Base-by-base conservation (phyloP, 2,329 filamentous ascomycete genomes). In the Ciborinia camelliae region DNA sequence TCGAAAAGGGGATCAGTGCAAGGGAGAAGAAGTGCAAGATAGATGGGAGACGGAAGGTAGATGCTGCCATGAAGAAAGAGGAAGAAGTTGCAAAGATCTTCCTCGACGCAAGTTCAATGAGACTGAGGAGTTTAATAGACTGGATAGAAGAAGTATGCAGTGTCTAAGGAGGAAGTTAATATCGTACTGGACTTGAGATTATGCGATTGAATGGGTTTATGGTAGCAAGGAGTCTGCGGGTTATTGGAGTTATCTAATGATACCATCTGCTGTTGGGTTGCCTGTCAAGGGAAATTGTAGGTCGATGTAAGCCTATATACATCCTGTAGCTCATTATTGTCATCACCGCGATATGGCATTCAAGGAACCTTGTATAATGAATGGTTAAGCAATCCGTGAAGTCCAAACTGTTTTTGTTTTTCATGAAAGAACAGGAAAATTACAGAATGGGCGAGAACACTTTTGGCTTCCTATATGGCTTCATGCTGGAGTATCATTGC, bases 1-100 rank as follows among this genome's bases (percentile, higher is more conserved):
- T 84, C n/a, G 77, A 83, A 66, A 66, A 71, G 23, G 87, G 87
- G 0, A 84, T 88, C 51, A 57, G 75, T 39, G 80, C 77, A 2
- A 78, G 86, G n/a, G 74, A 77, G 9, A 75, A 76, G 0, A 81
- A 79, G 66, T 78, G 79, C 0, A 78, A 75, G 60, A 77, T 14
- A 14, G 57, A 43, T 3, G 79, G 79, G 30, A 79, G 75, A 50
- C 79, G 77, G 67, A 81, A 77, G 59, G 81, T 77, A 69, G 66
- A 59, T 30, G 53, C 43, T 26, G 45, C 53, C 15, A 62, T 35
- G 66, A 77, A 73, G 37, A 75, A 70, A 48, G 66, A 68, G 20
- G 69, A 71, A 32, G 70, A 71, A 39, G 65, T 67, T 43, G 73
- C 73, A 39, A 67, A 52, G 48, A 50, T 50, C 12, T 71, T 63